Conservation (phyloP, 2,329 filamentous ascomycete species). For the Beauveria varroae region DNA sequence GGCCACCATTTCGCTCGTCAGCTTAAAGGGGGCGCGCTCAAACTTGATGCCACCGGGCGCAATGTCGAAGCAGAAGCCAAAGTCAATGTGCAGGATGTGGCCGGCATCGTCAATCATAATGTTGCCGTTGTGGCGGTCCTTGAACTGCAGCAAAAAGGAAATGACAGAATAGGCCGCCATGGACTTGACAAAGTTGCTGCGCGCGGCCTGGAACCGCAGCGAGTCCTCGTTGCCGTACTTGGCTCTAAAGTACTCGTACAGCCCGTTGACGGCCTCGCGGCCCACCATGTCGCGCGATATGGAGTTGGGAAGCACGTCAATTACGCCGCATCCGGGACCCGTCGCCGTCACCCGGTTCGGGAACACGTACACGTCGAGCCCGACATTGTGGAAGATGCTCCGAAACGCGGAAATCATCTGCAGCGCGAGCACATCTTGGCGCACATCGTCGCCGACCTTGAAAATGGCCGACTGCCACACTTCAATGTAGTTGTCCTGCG, state of each 20-base stretch:
- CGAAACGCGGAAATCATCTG: slow-evolving; percentile 98
- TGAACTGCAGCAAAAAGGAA: slow-evolving; percentile 95
- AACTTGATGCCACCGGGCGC: slow-evolving; percentile 95
- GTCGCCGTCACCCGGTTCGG: slow-evolving; percentile 97
- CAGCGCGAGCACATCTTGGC: slow-evolving; percentile 90
- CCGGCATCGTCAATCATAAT: slow-evolving; percentile 99
- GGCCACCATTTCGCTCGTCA: slow-evolving; percentile 96
- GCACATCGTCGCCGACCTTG: slow-evolving; percentile 98
- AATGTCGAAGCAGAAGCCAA: slow-evolving; percentile 99
- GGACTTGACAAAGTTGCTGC: slow-evolving; percentile 96
- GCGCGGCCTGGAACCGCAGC: slow-evolving; percentile 86
- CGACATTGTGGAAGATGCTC: slow-evolving; percentile 91
- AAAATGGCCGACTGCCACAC: slow-evolving; percentile 99
- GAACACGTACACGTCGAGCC: slow-evolving; percentile 93
- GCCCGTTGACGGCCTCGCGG: slow-evolving; percentile 91
- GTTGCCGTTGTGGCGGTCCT: slow-evolving; percentile 97
- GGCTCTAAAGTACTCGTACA: slow-evolving; percentile 96
- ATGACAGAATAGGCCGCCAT: slow-evolving; percentile 99
- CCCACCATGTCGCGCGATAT: slow-evolving; percentile 98
- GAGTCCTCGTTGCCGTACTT: slow-evolving; percentile 97
- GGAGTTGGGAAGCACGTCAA: slow-evolving; percentile 94
- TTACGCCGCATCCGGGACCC: slow-evolving; percentile 93
- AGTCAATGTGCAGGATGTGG: slow-evolving; percentile 97
- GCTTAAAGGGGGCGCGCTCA: slow-evolving; percentile 95
- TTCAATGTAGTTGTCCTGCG: slow-evolving; percentile 62